phyloP scores from a whole-genome alignment of 352 stramenopile species.

The Phytopythium boreale region DNA sequence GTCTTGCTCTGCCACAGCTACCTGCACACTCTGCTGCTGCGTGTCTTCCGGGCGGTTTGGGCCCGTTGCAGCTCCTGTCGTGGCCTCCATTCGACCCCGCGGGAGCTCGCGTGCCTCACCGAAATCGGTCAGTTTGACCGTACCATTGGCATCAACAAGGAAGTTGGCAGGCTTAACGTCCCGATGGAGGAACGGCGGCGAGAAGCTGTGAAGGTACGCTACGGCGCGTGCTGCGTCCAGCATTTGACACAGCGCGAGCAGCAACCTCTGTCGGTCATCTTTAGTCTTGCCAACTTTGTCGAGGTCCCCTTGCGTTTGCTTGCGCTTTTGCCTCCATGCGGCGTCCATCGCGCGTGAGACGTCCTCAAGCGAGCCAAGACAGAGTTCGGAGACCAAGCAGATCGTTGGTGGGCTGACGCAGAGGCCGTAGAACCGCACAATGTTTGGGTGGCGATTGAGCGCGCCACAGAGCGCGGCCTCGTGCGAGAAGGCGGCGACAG shows the following conservation, averaged over 20 bases:
- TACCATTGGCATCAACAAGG: conserved; percentile 15
- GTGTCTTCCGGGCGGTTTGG: background rate
- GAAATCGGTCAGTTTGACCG: conserved; percentile 25
- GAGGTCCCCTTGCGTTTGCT: conserved; percentile 10
- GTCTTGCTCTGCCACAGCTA: background rate
- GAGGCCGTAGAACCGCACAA: conserved; percentile 27
- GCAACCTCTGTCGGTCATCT: conserved; percentile 47
- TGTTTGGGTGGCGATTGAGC: conserved; percentile 27
- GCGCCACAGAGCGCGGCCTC: conserved; percentile 23
- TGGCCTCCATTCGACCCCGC: conserved; percentile 6
- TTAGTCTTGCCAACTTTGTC: conserved; percentile 6
- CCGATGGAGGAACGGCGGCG: conserved; percentile 22
- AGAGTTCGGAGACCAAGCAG: conserved; percentile 29
- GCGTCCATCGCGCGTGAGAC: conserved; percentile 9
- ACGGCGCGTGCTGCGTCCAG: conserved; percentile 23
- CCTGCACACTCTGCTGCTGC: no score
- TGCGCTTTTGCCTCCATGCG: background rate
- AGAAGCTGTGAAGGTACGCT: conserved; percentile 29
- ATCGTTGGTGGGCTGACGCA: conserved; percentile 32
- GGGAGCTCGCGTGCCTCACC: conserved; percentile 25
- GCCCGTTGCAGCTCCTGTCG: background rate
- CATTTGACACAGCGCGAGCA: conserved; percentile 36
- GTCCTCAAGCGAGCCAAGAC: conserved; percentile 20
- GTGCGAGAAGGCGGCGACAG: conserved; percentile 25
- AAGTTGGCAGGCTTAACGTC: conserved; percentile 27